Evolutionary conservation across 176 grass and related monocot species (phyloP), one percentile per base, ranked within the genome.

Genomic region (Eremochloa ophiuroides): DNA sequence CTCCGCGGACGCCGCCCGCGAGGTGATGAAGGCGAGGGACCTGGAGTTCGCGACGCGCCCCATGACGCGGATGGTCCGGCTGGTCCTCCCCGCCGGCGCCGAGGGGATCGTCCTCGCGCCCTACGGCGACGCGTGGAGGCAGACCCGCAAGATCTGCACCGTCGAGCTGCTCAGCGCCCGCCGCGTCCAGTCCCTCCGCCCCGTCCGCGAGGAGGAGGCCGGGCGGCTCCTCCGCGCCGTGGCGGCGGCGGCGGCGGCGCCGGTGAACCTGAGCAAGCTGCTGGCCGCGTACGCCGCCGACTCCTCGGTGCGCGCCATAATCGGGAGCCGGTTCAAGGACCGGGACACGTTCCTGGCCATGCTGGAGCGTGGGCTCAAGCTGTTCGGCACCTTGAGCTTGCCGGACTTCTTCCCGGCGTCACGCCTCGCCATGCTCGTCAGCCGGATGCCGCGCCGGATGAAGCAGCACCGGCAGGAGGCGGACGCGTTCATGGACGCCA

Each of bases 351-450:
- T 83, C 72, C 11, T 87, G 40, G 8, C 8, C 30, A 2, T 64
- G 17, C 44, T 83, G n/a, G 48, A 77, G 28, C 30, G 26, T 0
- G 85, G 71, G 9, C 8, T 83, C 30, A 51, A 88, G 62, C 16
- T 88, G 10, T 61, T 83, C 33, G 47, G 53, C 5, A 8, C 29
- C 11, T 2, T 22, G 48, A 62, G 74, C 83, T 11, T 78, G 74
- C 74, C 65, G 39, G 83, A 85, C 30, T 23, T 85, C 1, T 91
- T 33, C 71, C 85, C 89, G 18, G 81, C 89, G 5, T 61, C 76
- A 5, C 74, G 81, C 11, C 51, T 91, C 23, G 79, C 81, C 5
- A 29, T 69, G 44, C 30, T 76, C 29, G 6, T 91, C 51, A 82
- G 85, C 86, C 76, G 81, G 0, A 75, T 34, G 22, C 73, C 46